Evolutionary conservation across 768 basidiomycete species (phyloP), one percentile per base, ranked within the genome.

Genomic region (Podaxis sp.): DNA sequence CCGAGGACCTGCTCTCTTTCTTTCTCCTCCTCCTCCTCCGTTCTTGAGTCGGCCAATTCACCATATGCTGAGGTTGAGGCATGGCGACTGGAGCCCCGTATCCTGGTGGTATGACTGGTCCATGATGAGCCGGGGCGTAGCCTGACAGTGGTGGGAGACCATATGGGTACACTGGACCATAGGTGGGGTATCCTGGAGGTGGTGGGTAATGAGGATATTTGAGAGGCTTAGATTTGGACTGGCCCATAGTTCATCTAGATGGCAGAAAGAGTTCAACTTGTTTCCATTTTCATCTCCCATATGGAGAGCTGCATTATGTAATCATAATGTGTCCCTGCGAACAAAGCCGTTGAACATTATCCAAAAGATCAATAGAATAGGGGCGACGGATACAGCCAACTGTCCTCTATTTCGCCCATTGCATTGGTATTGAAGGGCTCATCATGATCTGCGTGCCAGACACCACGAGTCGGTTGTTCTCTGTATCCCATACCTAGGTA

Each of bases 401-500:
- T 28, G 49, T 24, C 20, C 38, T 30, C 56, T 57, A 57, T 24
- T 57, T 26, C 13, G 24, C 6, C 46, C 58, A 59, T 59, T 50
- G 7, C 12, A 24, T 22, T 30, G 48, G 22, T 36, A 22, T 15
- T 20, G 36, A 50, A 30, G 48, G 50, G 20, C n/a, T 51, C 65
- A 63, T 63, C 37, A 58, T 62, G 10, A 66, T 37, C 38, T 68
- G 65, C 3, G 62, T 64, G 0, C 67, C 71, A 24, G 66, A 66
- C 3, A 68, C 69, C 11, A 72, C 63, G 7, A 72, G 40, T 50
- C 49, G 64, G 46, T 70, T 68, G 24, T 65, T 66, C 30, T 63
- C 54, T 7, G 62, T 55, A 60, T 72, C 68, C 72, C 72, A 72
- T 13, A 73, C 66, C 72, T 73, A 33, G 33, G 33, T 10, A 33